Conservation (phyloP, 108 stramenopile species). For the Skeletonema menzelii region DNA sequence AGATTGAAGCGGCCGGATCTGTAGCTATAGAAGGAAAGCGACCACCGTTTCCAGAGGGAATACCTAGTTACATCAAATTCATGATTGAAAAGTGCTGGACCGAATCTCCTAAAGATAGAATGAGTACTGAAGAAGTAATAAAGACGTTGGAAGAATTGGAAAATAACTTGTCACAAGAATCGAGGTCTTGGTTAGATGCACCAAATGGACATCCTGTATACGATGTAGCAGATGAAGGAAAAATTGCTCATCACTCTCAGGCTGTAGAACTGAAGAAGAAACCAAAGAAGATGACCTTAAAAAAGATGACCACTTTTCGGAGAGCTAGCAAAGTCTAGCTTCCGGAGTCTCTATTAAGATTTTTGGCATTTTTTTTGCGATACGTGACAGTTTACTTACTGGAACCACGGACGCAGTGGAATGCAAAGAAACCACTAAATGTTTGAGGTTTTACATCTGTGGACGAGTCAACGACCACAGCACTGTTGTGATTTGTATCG, state of each 20-base stretch:
- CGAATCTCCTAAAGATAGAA: slow-evolving; percentile 51
- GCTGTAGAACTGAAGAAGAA: slow-evolving; percentile 1
- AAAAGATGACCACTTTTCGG: no score
- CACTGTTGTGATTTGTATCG: no score
- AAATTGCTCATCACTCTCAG: neutral
- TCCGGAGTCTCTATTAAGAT: no score
- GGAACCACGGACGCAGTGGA: no score
- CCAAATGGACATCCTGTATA: slow-evolving; percentile 69
- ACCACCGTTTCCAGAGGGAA: slow-evolving; percentile 56
- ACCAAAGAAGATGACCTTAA: neutral
- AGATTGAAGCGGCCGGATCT: slow-evolving; percentile 63
- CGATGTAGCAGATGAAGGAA: slow-evolving; percentile 1
- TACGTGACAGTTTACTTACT: no score
- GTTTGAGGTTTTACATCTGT: no score
- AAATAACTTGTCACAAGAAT: slow-evolving; percentile 30
- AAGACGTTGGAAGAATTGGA: slow-evolving; percentile 31
- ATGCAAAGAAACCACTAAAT: no score
- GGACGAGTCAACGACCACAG: no score
- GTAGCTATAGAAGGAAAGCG: slow-evolving; percentile 59
- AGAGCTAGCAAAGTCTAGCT: no score
- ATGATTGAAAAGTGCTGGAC: slow-evolving; percentile 64
- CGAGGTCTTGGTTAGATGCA: slow-evolving; percentile 47
- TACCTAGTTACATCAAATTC: slow-evolving; percentile 30
- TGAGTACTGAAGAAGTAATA: slow-evolving; percentile 40
- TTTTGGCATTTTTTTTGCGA: no score